Evolutionary conservation across 352 stramenopile genomes (phyloP).

Genomic region (Phytophthora macrochlamydospora): DNA sequence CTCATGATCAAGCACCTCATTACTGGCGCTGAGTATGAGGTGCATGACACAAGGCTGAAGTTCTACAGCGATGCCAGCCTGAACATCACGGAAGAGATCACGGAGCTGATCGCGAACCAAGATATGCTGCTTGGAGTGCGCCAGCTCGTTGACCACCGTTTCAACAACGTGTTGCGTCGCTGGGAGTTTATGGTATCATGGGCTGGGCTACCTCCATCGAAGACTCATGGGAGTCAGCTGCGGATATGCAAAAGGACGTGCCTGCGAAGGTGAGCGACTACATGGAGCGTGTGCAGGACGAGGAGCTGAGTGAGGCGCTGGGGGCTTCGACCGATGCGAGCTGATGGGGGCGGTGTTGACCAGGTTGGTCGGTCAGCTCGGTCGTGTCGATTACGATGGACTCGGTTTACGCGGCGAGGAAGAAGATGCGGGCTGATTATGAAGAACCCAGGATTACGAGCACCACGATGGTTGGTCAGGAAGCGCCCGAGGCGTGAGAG

Average conservation of each 20-base stretch:
- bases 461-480: too few species aligned
- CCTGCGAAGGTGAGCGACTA: background rate
- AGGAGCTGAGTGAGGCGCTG: too few species aligned
- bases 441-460: too few species aligned
- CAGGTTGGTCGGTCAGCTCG: too few species aligned
- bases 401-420: too few species aligned
- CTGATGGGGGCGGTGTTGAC: too few species aligned
- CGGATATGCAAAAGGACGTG: background rate
- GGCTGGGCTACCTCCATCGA: slow-evolving; percentile 5
- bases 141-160: slow-evolving; percentile 1
- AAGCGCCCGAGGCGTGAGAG: too few species aligned
- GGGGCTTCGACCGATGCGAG: too few species aligned
- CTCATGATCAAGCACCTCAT: slow-evolving; percentile 11
- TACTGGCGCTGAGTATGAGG: background rate
- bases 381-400: too few species aligned
- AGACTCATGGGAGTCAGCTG: slow-evolving; percentile 20
- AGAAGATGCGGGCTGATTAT: too few species aligned
- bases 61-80: slow-evolving; percentile 1
- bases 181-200: slow-evolving; percentile 11
- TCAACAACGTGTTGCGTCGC: background rate
- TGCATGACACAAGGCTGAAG: slow-evolving; percentile 3
- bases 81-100: background rate
- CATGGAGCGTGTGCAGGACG: background rate
- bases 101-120: background rate
- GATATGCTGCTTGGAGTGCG: slow-evolving; percentile 3